Base-by-base conservation (phyloP, 129 eudicot genomes). In the Lactuca sativa region DNA sequence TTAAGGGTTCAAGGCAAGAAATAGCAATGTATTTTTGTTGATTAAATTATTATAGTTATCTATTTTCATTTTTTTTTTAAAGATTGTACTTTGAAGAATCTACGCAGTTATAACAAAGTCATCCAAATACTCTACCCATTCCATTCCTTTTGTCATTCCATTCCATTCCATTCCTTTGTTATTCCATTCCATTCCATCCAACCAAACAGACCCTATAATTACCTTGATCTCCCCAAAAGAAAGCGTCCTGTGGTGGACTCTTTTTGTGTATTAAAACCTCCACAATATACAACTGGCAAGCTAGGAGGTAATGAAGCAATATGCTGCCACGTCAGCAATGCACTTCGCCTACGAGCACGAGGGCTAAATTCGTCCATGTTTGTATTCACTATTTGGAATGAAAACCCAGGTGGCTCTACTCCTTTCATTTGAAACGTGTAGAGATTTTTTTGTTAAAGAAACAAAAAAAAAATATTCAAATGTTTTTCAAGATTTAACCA, bases 171-270 rank as follows among this genome's bases (percentile, higher is more conserved):
- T 6, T 40, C 8, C 44, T 40, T 40, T 0, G 11, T 7, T 1
- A 40, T 40, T 40, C 44, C 9, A 40, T 40, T 38, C 44, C 44
- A 38, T 38, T 40, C 44, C 44, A 40, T 7, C 11, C 44, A 7
- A 38, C 43, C 43, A 38, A 38, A 38, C 43, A 38, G 43, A 6
- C 37, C 37, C 37, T 34, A 43, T 5, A 62, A 53, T 10, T 84
- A 92, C 98, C 98, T 92, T 64, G 98, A 92, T 83, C 98, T 83
- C 31, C 98, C 98, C 59, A 92, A 96, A 81, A 92, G 96, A 78
- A 92, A 92, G 11, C 98, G 96, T 10, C 98, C 98, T 0, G 98
- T 87, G 72, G 92, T 89, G 11, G 97, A 89, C 78, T 93, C 98
- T 86, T 93, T 93, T 82, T 77, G 98, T 14, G 98, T 93, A 78